phyloP scores from a whole-genome alignment of 1,139 yeast species.

The Hemisphaericaspora xylofermentans region DNA sequence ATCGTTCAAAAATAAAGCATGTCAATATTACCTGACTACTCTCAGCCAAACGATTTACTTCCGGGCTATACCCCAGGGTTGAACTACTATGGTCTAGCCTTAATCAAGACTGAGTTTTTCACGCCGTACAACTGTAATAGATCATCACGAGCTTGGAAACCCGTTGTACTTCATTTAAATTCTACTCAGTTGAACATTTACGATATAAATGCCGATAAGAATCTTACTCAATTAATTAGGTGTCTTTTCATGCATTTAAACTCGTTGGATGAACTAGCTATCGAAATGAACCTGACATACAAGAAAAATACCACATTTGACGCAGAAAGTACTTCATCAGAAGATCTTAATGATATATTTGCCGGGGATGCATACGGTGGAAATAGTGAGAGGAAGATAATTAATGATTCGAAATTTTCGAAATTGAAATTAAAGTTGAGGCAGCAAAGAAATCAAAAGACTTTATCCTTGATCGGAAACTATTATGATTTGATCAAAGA shows the following conservation, averaged over 20 bases:
- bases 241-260: conserved; percentile 33
- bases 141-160: conserved; percentile 40
- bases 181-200: conserved; percentile 56
- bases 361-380: conserved; percentile 32
- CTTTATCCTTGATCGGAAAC: conserved; percentile 18
- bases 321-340: conserved; percentile 6
- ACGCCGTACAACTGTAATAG: conserved; percentile 38
- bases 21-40: conserved; percentile 19
- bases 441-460: conserved; percentile 16
- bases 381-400: conserved; percentile 6
- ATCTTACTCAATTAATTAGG: conserved; percentile 26
- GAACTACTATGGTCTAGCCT: conserved; percentile 33
- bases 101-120: conserved; percentile 36
- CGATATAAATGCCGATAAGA: conserved; percentile 26
- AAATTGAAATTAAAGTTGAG: conserved; percentile 14
- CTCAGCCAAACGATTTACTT: conserved; percentile 23
- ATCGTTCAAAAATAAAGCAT: not conserved
- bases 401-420: conserved; percentile 12
- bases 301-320: conserved; percentile 13
- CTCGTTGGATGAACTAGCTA: conserved; percentile 17
- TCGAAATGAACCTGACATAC: conserved; percentile 17
- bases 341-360: conserved; percentile 15
- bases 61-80: conserved; percentile 37
- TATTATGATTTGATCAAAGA: conserved; percentile 25
- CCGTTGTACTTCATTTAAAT: conserved; percentile 53